phyloP scores from a whole-genome alignment of 1,139 yeast genomes.

The Nakaseomyces sp. region DNA sequence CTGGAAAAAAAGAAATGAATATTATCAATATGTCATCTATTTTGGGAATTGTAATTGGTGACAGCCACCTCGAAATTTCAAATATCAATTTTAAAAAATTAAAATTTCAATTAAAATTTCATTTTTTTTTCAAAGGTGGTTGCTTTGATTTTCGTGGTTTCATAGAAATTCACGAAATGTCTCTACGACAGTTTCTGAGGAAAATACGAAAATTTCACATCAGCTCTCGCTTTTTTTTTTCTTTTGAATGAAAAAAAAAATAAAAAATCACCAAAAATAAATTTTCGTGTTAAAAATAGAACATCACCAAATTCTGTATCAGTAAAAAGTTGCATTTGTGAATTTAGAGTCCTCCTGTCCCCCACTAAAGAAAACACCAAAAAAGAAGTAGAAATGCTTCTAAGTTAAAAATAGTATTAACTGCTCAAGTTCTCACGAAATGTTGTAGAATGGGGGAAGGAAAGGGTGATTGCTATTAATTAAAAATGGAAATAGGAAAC shows the following conservation, averaged over 20 bases:
- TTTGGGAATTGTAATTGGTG: not conserved
- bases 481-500: too few relatives aligned
- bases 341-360: too few relatives aligned
- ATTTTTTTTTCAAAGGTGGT: not conserved
- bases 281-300: constrained; percentile 3
- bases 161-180: not conserved
- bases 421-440: too few relatives aligned
- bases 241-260: too few relatives aligned
- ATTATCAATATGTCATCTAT: not conserved
- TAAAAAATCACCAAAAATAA: not conserved
- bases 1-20: not conserved
- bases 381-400: too few relatives aligned
- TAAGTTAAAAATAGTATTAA: too few relatives aligned
- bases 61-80: not conserved
- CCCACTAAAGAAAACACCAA: too few relatives aligned
- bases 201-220: not conserved
- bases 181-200: not conserved
- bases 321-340: not conserved
- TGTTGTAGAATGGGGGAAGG: too few relatives aligned
- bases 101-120: not conserved
- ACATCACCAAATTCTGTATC: not conserved
- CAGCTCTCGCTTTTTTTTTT: not conserved
- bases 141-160: constrained; percentile 3
- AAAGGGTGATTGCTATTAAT: too few relatives aligned
- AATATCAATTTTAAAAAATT: not conserved